Evolutionary conservation across 2,329 filamentous ascomycete genomes (phyloP), one percentile per base, ranked within the genome.

Genomic region (Stenocarpella maydis): DNA sequence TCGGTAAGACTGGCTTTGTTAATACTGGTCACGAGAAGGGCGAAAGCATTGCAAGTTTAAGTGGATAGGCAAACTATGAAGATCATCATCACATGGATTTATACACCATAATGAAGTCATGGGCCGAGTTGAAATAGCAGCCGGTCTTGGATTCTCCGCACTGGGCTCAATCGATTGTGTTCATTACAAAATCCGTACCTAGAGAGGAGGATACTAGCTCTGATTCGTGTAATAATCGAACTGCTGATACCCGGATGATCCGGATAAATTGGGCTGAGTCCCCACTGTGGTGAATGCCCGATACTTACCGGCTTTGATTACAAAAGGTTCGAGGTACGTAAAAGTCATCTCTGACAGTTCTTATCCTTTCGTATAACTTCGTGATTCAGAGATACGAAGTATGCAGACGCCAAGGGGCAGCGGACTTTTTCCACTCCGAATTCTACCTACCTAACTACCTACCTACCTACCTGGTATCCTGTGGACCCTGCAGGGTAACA

Each of bases 181-280:
- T 34, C 21, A 61, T 34, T 17, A 61, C n/a, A 34, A 34, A 34
- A 37, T 15, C 2, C 12, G 6, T 9, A 37, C 34, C 10, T 2
- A 37, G 34, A 9, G 4, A 34, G 17, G 19, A 47, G 28, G n/a
- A 17, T 21, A 14, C 10, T 21, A 61, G 34, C 26, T 47, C 28
- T 61, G 58, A 47, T 47, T 47, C 26, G 28, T 47, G 43, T 47
- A 28, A 61, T 47, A 45, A 47, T 61, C 47, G 41, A 47, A 12
- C 19, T 61, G 58, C 26, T 21, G 26, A 61, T 61, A 28, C 41
- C 41, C 58, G 41, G 41, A 2, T 47, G 58, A 45, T 47, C 28
- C 58, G 28, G 41, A 34, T 61, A 47, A 31, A 34, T 24, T 47
- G 55, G 31, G 14, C 14, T 9, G 3, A 37, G 41, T 41, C 17